Base-by-base conservation (phyloP, 78 protist species). In the Protostelium mycophagum region DNA sequence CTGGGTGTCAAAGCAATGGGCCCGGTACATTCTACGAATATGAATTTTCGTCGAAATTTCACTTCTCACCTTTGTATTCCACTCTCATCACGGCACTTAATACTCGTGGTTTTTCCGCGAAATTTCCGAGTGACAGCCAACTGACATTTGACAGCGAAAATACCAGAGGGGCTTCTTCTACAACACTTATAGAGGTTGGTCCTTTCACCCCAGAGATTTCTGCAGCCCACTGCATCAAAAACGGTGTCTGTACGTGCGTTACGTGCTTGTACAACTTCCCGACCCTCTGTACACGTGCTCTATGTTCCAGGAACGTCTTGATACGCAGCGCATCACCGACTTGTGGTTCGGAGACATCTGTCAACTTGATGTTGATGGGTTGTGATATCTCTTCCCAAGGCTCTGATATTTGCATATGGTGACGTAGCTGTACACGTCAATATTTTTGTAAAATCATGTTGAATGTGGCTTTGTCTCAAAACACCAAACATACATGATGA, bases 1-100 rank as follows among this genome's bases (percentile, higher is more conserved):
- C 36, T 28, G 63, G 94, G 88, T 1, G 86, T 88, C 1, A 91
- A 38, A 0, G 28, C 25, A 23, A 51, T 16, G 73, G 73, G 73
- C 16, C 73, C 73, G 16, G 16, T 16, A 51, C 73, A 51, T 51
- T 16, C 73, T 51, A 16, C 16, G 73, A 51, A 25, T 51, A 51
- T 51, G 73, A 51, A 5, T 51, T n/a, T n/a, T n/a, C n/a, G n/a
- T n/a, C n/a, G n/a, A n/a, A n/a, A n/a, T n/a, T n/a, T n/a, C n/a
- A n/a, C 73, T 16, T 25, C 73, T 51, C 73, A 51, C 73, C 31
- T 5, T 51, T 16, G 16, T 51, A 51, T 25, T 51, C 73, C 31
- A 51, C 16, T 16, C 16, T 5, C 5, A 51, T 5, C 73, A 16
- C 5, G 16, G 73, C 16, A 5, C 73, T 51, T 16, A 51, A 51